A percentile compares a stretch with the other conserved stretches of the same genome.
phyloP scores from a whole-genome alignment of 495 filamentous ascomycete genomes.

The Neurospora sp. region DNA sequence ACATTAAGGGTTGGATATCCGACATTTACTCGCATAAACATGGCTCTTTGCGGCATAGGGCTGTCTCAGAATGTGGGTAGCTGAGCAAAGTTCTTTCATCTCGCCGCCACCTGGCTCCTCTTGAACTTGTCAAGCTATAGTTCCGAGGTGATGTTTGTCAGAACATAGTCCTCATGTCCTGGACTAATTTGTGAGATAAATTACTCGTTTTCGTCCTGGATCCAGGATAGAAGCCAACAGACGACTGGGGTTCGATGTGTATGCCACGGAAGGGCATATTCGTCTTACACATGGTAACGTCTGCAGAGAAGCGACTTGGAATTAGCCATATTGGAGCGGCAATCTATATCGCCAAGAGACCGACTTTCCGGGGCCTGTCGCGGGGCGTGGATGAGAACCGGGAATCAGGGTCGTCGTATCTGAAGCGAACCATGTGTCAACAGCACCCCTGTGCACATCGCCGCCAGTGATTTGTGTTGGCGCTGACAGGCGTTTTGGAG shows the following conservation, averaged over 20 bases:
- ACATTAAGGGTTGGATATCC: background rate
- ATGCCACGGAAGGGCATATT: background rate
- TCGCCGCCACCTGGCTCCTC: background rate
- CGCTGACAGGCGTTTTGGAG: background rate
- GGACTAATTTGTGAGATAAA: background rate
- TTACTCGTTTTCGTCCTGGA: background rate
- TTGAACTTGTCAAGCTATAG: background rate
- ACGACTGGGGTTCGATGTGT: background rate
- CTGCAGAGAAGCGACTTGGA: background rate
- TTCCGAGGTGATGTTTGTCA: background rate
- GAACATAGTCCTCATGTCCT: background rate
- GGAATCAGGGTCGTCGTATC: slow-evolving; percentile 28
- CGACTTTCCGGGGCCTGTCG: slow-evolving; percentile 5
- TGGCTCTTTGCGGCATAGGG: background rate
- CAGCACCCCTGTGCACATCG: slow-evolving; percentile 13
- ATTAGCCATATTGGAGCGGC: slow-evolving; percentile 19
- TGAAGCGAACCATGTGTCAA: slow-evolving; percentile 18
- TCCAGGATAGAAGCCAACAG: background rate
- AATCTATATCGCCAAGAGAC: slow-evolving; percentile 5
- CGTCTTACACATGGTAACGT: background rate
- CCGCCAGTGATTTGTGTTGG: background rate
- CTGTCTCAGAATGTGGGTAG: background rate
- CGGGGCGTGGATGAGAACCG: slow-evolving; percentile 21
- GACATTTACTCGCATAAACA: background rate
- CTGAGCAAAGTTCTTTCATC: background rate